phyloP scores from a whole-genome alignment of 768 basidiomycete genomes.

The Polyporus arcularius region DNA sequence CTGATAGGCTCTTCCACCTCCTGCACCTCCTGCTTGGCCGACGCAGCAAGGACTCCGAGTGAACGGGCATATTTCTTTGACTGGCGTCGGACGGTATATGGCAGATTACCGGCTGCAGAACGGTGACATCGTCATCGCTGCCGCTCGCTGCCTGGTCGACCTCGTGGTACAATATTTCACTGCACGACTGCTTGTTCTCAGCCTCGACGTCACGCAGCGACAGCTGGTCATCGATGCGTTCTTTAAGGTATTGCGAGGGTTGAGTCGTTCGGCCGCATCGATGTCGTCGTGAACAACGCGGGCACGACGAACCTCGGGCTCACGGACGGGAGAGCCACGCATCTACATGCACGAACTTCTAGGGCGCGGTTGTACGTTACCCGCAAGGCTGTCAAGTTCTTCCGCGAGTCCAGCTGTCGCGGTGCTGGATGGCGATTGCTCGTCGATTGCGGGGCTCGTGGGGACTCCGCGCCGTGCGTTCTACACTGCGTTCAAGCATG shows the following conservation, averaged over 20 bases:
- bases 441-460: slow-evolving; percentile 29
- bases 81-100: slow-evolving; percentile 27
- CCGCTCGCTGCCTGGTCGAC: slow-evolving; percentile 29
- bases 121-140: slow-evolving; percentile 28
- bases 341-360: slow-evolving; percentile 27
- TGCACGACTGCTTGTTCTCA: slow-evolving; percentile 22
- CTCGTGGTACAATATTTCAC: slow-evolving; percentile 16
- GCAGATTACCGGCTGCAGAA: slow-evolving; percentile 22
- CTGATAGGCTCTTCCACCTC: too few relatives aligned
- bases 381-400: slow-evolving; percentile 33
- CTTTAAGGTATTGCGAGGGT: not conserved
- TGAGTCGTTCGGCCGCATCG: slow-evolving; percentile 23
- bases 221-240: slow-evolving; percentile 22
- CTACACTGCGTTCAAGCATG: slow-evolving; percentile 12
- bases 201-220: slow-evolving; percentile 23
- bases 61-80: not conserved
- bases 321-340: slow-evolving; percentile 15
- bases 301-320: slow-evolving; percentile 19
- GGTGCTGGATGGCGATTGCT: slow-evolving; percentile 33
- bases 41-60: too few relatives aligned
- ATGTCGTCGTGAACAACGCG: slow-evolving; percentile 32
- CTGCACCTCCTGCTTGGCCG: too few relatives aligned
- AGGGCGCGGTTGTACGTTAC: slow-evolving; percentile 31
- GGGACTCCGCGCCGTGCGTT: slow-evolving; percentile 12
- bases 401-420: slow-evolving; percentile 39